Evolutionary conservation across 208 protist species (phyloP), one percentile per base, ranked within the genome.

Genomic region (Phytomonas serpens): DNA sequence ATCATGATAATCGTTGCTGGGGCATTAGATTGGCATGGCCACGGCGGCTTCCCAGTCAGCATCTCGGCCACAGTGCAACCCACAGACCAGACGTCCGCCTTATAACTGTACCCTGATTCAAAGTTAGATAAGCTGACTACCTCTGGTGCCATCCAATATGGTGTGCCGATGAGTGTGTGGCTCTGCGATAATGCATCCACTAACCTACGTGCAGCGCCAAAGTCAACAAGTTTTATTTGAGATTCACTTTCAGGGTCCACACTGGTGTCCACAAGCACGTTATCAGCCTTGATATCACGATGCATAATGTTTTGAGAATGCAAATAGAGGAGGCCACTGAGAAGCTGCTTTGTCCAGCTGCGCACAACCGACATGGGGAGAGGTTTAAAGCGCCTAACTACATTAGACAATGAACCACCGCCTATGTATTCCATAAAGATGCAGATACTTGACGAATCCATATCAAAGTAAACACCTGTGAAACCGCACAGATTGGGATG

Each of bases 361-460:
- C 89, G 87, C 57, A 98, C 85, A 34, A 97, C 90, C 63, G 77
- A 70, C 9, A 79, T 72, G 13, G 88, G 87, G 32, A 97, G 77
- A 36, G 90, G 89, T 72, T 90, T 93, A 66, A 98, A 96, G 19
- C 86, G 86, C 78, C 94, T 93, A 34, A 97, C 83, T 2, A 98
- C 64, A 16, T 83, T 77, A 31, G 88, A 83, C 40, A 98, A 76
- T 0, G 89, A 92, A 62, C 94, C 94, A 29, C 94, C 93, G 34
- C 93, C 86, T 64, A 98, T 85, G 89, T 96, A 97, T 78, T 98
- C 88, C 89, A 97, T 95, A 61, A 97, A 95, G 83, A 98, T 95
- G 73, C 90, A 93, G 30, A 98, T 87, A 42, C 73, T 79, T 32
- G 72, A 77, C 42, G 75, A 81, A 30, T 80, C 67, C 0, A 78